Percentiles rank a stretch among this genome's conserved stretches.
Conservation (phyloP, 176 grass and related monocot genomes). For the Oropetium thomaeum region DNA sequence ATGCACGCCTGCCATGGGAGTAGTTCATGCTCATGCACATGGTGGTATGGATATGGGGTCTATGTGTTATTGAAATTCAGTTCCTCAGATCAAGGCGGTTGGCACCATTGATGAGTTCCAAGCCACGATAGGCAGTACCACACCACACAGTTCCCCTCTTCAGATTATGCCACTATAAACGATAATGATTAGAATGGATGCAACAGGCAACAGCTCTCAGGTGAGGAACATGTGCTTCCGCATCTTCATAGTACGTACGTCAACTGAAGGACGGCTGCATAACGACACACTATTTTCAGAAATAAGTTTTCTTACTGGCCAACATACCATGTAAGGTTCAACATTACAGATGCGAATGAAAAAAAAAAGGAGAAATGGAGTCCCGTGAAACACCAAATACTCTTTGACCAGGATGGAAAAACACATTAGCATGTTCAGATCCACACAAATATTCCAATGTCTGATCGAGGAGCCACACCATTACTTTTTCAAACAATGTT, state of each 20-base stretch:
- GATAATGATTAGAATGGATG: neutral
- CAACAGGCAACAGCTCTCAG: neutral
- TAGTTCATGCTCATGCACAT: neutral
- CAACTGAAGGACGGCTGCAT: neutral
- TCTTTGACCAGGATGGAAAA: neutral
- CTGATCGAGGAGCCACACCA: neutral
- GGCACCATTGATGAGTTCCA: constrained; percentile 4
- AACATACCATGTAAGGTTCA: neutral
- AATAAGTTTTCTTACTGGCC: neutral
- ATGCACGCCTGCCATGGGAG: neutral
- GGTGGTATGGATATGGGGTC: neutral
- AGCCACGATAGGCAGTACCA: too few relatives aligned
- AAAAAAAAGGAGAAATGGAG: neutral
- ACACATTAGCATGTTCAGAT: neutral
- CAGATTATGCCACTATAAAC: neutral
- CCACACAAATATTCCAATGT: constrained; percentile 25
- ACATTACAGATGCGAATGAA: neutral
- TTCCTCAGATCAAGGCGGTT: constrained; percentile 1
- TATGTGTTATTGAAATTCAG: neutral
- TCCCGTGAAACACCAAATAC: neutral
- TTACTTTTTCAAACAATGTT: constrained; percentile 1
- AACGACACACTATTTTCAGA: neutral
- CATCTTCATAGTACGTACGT: neutral
- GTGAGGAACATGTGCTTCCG: neutral
- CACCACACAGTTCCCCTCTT: neutral